Conservation (phyloP, 345 rosid species). For the Pelargonium nanum region DNA sequence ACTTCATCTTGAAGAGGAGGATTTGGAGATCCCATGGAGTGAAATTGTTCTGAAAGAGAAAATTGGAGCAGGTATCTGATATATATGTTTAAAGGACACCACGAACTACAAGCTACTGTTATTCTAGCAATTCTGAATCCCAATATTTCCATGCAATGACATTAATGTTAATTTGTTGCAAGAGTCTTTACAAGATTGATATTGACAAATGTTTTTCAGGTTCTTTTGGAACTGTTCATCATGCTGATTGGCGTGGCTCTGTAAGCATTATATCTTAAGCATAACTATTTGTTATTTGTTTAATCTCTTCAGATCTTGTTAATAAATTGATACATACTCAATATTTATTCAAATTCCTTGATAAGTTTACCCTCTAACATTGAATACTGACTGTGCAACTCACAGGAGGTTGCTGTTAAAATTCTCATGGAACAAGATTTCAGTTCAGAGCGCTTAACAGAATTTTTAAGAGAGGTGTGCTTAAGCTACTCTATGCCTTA, state of each 20-base stretch:
- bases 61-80: constrained; percentile 85
- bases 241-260: constrained; percentile 99
- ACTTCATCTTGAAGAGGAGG: constrained; percentile 63
- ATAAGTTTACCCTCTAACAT: not conserved
- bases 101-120: not conserved
- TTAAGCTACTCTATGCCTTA: not conserved
- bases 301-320: too few relatives aligned
- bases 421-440: constrained; percentile 99
- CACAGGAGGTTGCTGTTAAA: constrained; percentile 99
- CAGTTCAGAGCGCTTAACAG: constrained; percentile 71
- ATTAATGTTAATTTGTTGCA: too few relatives aligned
- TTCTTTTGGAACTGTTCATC: constrained; percentile 98
- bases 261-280: constrained; percentile 33
- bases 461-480: constrained; percentile 90
- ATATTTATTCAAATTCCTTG: not conserved
- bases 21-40: constrained; percentile 80
- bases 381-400: constrained; percentile 7
- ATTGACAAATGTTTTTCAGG: constrained; percentile 41
- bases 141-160: too few relatives aligned
- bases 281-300: too few relatives aligned
- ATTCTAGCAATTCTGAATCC: not conserved
- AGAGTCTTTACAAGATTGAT: not conserved
- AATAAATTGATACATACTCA: not conserved
- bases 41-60: constrained; percentile 83
- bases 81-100: not conserved